Conservation (phyloP, 148 eudicot genomes). For the Limonium bicolor region DNA sequence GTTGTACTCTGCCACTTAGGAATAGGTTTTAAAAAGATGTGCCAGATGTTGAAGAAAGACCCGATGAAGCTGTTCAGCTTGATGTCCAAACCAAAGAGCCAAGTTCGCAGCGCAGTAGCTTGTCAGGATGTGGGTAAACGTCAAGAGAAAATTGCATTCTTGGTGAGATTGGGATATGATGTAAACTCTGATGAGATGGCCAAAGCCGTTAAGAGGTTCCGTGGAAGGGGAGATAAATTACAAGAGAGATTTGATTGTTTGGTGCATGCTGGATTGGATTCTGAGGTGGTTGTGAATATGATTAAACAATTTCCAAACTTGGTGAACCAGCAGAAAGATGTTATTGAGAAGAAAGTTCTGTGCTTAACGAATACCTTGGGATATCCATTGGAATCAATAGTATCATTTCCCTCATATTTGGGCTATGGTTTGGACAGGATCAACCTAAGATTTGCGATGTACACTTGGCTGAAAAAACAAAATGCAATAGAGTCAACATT, state of each 20-base stretch:
- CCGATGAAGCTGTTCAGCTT: conserved; percentile 19
- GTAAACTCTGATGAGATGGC: conserved; percentile 49
- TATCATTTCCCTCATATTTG: conserved; percentile 34
- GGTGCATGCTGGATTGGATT: conserved; percentile 41
- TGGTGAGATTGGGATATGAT: conserved; percentile 27
- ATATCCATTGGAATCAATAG: conserved; percentile 31
- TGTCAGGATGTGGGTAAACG: conserved; percentile 11
- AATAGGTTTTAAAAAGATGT: conserved; percentile 13
- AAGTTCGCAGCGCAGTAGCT: background rate
- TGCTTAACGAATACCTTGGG: conserved; percentile 23
- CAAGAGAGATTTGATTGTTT: conserved; percentile 56
- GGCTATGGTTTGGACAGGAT: conserved; percentile 43
- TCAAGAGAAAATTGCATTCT: conserved; percentile 21
- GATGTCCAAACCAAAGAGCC: conserved; percentile 18
- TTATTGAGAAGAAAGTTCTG: conserved; percentile 30
- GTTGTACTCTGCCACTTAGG: conserved; percentile 21
- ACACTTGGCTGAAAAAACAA: conserved; percentile 26
- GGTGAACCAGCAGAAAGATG: conserved; percentile 35
- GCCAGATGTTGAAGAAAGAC: conserved; percentile 24
- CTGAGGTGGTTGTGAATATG: conserved; percentile 27
- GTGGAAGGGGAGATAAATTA: conserved; percentile 53
- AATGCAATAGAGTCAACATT: conserved; percentile 30
- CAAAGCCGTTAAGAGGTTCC: conserved; percentile 36
- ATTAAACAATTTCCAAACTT: conserved; percentile 33
- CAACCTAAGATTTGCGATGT: conserved; percentile 31